A percentile compares a stretch with the other conserved stretches of the same genome.
Evolutionary conservation across 2,329 filamentous ascomycete genomes (phyloP).

Genomic region (Colletotrichum viniferum): DNA sequence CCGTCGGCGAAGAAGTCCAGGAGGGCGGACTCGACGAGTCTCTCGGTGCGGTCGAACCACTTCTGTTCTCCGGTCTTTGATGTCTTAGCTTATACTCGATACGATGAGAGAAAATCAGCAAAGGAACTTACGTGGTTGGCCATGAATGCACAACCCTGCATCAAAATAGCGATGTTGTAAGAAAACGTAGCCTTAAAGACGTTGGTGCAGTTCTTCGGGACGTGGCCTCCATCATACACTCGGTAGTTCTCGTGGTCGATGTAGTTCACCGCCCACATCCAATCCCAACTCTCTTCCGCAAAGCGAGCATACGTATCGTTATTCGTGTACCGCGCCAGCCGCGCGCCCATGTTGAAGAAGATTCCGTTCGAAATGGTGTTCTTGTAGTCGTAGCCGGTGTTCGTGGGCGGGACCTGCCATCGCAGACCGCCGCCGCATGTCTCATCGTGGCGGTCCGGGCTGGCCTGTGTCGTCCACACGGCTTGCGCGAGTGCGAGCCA

Average conservation of each 20-base stretch:
- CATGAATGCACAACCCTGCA: slow-evolving; percentile 62
- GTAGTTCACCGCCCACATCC: slow-evolving; percentile 53
- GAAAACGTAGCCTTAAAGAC: slow-evolving; percentile 60
- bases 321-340: slow-evolving; percentile 72
- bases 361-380: slow-evolving; percentile 66
- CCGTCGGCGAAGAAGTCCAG: slow-evolving; percentile 54
- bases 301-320: slow-evolving; percentile 69
- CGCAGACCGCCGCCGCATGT: slow-evolving; percentile 64
- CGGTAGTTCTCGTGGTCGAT: slow-evolving; percentile 60
- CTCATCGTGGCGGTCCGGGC: slow-evolving; percentile 61
- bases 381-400: slow-evolving; percentile 79
- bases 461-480: slow-evolving; percentile 65
- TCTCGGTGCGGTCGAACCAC: slow-evolving; percentile 58
- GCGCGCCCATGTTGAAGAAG: slow-evolving; percentile 70
- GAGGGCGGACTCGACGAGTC: slow-evolving; percentile 53
- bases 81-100: slow-evolving; percentile 18
- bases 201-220: slow-evolving; percentile 54
- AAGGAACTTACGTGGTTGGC: slow-evolving; percentile 51
- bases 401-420: slow-evolving; percentile 79
- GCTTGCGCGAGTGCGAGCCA: slow-evolving; percentile 65
- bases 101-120: accelerated
- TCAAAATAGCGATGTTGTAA: slow-evolving; percentile 57
- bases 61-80: slow-evolving; percentile 31
- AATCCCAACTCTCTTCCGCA: slow-evolving; percentile 68
- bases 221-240: slow-evolving; percentile 62